Base-by-base conservation (phyloP, 208 protist genomes). In the Leishmania tarentolae region DNA sequence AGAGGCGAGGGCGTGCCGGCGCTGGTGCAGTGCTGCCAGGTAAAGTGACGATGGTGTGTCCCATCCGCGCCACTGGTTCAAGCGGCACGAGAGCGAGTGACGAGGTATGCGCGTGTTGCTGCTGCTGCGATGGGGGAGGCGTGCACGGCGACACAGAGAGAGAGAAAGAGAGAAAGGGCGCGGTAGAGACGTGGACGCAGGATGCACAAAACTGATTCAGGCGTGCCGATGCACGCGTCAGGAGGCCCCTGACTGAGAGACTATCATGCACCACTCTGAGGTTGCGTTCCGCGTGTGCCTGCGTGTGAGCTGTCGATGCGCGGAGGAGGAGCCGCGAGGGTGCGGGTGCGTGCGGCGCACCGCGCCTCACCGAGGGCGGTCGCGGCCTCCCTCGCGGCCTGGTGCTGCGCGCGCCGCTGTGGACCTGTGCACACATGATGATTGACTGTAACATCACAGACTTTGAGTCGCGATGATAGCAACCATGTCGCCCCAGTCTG, bases 191-290 rank as follows among this genome's bases (percentile, higher is more conserved):
- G 47, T n/a, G 47, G 59, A 69, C 75, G 75, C 75, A 79, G 40
- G 75, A 79, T 79, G 75, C 75, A 79, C 75, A 79, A 69, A n/a
- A 56, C n/a, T 79, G 75, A 79, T 79, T 79, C 75, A 47, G 75
- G 63, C 75, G 46, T 79, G 75, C 46, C 47, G n/a, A 53, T 46
- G 61, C 75, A 71, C 63, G 75, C 75, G 72, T 70, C 75, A 79
- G 75, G 11, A 52, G 47, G 13, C 47, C 47, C 53, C 53, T 74
- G 69, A 74, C 69, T 74, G 42, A 74, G 69, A 74, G 17, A 74
- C 69, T 53, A 74, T 74, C 69, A 74, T 74, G 69, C 69, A 74
- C 69, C 69, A 74, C 69, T 74, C 69, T 74, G 69, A 74, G 37
- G 69, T 15, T 35, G 69, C 69, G 69, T 15, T 37, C 69, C 69